Evolutionary conservation across 805 yeast species (phyloP).

Genomic region (Clavispora carvajalis): DNA sequence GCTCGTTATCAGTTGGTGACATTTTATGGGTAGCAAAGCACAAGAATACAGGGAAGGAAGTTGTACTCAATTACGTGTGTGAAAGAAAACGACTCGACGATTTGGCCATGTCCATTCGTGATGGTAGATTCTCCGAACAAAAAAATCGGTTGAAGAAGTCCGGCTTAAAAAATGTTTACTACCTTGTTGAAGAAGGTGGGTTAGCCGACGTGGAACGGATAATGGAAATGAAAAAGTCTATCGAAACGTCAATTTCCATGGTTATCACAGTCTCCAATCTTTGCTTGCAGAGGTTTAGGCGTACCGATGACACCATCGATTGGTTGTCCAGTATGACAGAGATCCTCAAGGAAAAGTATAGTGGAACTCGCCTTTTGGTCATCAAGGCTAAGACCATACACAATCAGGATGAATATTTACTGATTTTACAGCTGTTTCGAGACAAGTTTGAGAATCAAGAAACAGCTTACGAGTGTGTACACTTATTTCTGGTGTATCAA

Average conservation of each 20-base stretch:
- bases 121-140: constrained; percentile 87
- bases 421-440: constrained; percentile 39
- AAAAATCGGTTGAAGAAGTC: constrained; percentile 68
- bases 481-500: constrained; percentile 44
- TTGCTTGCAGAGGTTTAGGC: constrained; percentile 60
- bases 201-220: constrained; percentile 33
- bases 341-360: constrained; percentile 37
- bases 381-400: constrained; percentile 46
- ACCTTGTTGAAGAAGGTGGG: constrained; percentile 73
- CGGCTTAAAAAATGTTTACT: constrained; percentile 62
- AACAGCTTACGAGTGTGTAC: constrained; percentile 32
- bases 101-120: constrained; percentile 72
- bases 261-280: constrained; percentile 63
- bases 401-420: constrained; percentile 47
- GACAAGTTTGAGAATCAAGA: constrained; percentile 33
- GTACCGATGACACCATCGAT: constrained; percentile 68
- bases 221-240: constrained; percentile 50
- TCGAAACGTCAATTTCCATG: constrained; percentile 71
- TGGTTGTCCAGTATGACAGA: constrained; percentile 49
- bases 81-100: constrained; percentile 91
- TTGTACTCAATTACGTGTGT: constrained; percentile 73
- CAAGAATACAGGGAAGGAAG: constrained; percentile 50
- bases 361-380: constrained; percentile 38
- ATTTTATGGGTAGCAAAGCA: constrained; percentile 82
- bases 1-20: constrained; percentile 78